Conservation (phyloP, 352 stramenopile genomes). For the Globisporangium yorkense region DNA sequence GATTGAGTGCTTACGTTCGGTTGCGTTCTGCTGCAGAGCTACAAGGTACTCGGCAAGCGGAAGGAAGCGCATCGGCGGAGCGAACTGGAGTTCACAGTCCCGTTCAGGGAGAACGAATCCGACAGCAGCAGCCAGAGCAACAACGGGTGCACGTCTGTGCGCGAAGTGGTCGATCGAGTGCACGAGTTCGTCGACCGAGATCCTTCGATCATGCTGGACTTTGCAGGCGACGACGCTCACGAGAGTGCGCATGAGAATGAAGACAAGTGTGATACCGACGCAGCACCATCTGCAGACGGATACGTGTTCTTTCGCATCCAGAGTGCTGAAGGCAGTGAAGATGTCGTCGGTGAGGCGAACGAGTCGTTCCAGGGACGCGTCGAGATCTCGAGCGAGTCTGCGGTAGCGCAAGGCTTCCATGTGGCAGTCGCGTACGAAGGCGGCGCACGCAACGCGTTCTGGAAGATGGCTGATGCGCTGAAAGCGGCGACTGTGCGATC, state of each 20-base stretch:
- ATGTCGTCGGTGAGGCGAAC: background rate
- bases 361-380: slow-evolving; percentile 23
- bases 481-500: slow-evolving; percentile 57
- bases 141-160: slow-evolving; percentile 33
- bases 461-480: slow-evolving; percentile 46
- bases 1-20: too few species aligned
- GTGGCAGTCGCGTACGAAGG: slow-evolving; percentile 43
- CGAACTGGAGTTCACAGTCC: slow-evolving; percentile 46
- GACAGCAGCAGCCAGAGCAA: slow-evolving; percentile 6
- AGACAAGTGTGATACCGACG: slow-evolving; percentile 2
- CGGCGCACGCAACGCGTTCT: slow-evolving; percentile 59
- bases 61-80: slow-evolving; percentile 68
- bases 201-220: slow-evolving; percentile 4
- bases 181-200: slow-evolving; percentile 27
- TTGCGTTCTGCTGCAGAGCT: slow-evolving; percentile 14
- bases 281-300: background rate
- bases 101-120: background rate
- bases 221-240: background rate
- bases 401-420: slow-evolving; percentile 15
- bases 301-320: slow-evolving; percentile 12
- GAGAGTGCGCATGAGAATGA: slow-evolving; percentile 2
- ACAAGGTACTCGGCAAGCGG: slow-evolving; percentile 78
- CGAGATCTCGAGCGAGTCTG: slow-evolving; percentile 19
- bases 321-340: background rate
- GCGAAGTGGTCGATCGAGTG: slow-evolving; percentile 36